Conservation (phyloP, 1,139 yeast species). For the Saccharomycopsis crataegensis region DNA sequence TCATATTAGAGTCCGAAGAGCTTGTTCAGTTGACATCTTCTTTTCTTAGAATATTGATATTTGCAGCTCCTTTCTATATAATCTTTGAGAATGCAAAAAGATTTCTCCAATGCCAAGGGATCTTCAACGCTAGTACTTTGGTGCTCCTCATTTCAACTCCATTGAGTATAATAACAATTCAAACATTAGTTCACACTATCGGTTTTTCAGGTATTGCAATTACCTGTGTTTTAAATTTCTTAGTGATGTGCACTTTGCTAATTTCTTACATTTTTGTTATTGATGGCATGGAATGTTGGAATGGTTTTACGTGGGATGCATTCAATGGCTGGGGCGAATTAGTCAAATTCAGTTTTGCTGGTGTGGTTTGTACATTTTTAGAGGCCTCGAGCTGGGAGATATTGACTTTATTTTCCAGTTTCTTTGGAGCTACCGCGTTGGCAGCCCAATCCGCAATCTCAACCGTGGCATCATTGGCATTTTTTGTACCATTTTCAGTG, state of each 20-base stretch:
- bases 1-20: constrained; percentile 45
- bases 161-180: constrained; percentile 60
- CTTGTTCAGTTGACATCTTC: constrained; percentile 57
- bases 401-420: constrained; percentile 64
- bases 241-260: constrained; percentile 55
- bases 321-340: constrained; percentile 56
- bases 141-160: constrained; percentile 77
- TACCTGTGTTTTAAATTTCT: constrained; percentile 62
- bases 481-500: constrained; percentile 84
- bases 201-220: constrained; percentile 72
- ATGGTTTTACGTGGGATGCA: constrained; percentile 44
- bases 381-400: constrained; percentile 71
- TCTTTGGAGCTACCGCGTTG: constrained; percentile 71
- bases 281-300: constrained; percentile 72
- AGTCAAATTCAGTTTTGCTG: constrained; percentile 58
- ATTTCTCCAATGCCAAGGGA: constrained; percentile 85
- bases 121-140: constrained; percentile 83
- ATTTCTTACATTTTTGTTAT: constrained; percentile 47
- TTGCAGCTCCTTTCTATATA: constrained; percentile 83
- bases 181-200: constrained; percentile 60
- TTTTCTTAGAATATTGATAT: constrained; percentile 56
- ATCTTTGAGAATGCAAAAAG: constrained; percentile 78
- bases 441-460: constrained; percentile 89
- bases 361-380: constrained; percentile 66
- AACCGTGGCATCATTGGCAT: constrained; percentile 70